phyloP scores from a whole-genome alignment of 1,284 basidiomycete species.

The Phaffia rhodozyma region DNA sequence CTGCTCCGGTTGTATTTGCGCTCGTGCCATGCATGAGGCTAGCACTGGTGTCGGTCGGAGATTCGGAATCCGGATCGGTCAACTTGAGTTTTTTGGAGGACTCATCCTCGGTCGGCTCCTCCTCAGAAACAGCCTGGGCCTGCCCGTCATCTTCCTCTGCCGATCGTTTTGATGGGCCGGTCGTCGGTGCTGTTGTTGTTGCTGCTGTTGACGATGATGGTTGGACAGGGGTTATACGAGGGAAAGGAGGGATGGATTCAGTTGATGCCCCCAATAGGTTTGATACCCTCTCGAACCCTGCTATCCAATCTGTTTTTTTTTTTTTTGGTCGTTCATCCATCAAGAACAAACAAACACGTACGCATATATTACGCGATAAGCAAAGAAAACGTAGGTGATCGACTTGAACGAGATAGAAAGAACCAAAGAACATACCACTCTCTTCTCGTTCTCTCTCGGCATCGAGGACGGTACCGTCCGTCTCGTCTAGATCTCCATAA shows the following conservation, averaged over 20 bases:
- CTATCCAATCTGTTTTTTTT: constrained; percentile 49
- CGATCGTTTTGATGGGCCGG: constrained; percentile 42
- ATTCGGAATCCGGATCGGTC: constrained; percentile 19
- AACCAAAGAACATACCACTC: constrained; percentile 46
- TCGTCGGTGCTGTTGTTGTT: background rate
- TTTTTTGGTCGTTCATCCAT: no score
- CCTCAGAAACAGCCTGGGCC: background rate
- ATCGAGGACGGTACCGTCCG: constrained; percentile 53
- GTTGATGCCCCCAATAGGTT: constrained; percentile 44
- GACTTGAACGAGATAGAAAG: background rate
- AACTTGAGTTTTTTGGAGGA: constrained; percentile 12
- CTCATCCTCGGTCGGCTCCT: background rate
- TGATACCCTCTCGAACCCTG: constrained; percentile 47
- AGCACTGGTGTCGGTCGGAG: constrained; percentile 19
- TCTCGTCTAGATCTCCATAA: constrained; percentile 84
- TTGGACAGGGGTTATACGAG: constrained; percentile 10
- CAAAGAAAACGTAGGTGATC: background rate
- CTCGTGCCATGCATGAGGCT: constrained; percentile 12
- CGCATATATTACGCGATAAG: constrained; percentile 2
- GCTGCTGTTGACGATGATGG: constrained; percentile 13
- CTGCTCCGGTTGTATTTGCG: constrained; percentile 15
- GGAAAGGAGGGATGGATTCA: constrained; percentile 13
- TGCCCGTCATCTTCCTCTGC: background rate
- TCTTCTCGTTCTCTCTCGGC: constrained; percentile 62
- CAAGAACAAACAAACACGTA: background rate